Evolutionary conservation across 345 rosid species (phyloP).

Genomic region (Boechera divaricarpa): DNA sequence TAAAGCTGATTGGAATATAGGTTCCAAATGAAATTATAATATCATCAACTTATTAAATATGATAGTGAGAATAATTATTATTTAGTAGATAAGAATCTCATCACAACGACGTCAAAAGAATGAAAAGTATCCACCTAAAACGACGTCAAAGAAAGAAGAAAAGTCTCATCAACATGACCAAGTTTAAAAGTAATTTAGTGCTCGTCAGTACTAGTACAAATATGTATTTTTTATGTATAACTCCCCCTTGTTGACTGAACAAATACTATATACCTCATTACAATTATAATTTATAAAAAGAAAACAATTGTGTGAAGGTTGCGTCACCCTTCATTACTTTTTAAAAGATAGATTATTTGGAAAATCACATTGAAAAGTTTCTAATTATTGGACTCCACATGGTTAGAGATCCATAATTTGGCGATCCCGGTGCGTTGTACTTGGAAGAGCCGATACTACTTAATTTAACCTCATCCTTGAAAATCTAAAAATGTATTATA

Average conservation of each 20-base stretch:
- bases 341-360: not conserved
- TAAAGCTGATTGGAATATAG: not conserved
- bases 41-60: not conserved
- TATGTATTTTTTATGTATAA: not conserved
- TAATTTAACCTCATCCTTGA: not conserved
- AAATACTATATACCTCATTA: not conserved
- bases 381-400: conserved; percentile 42
- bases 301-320: not conserved
- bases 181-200: not conserved
- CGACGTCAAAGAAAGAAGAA: not conserved
- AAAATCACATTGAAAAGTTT: not conserved
- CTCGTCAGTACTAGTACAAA: not conserved
- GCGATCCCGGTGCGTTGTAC: conserved; percentile 44
- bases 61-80: not conserved
- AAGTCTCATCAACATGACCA: not conserved
- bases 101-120: not conserved
- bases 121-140: not conserved
- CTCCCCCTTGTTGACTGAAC: conserved; percentile 6
- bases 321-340: conserved; percentile 20
- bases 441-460: conserved; percentile 14
- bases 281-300: not conserved
- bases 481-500: not conserved
- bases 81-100: not conserved
- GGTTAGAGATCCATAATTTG: conserved; percentile 39
- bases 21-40: not conserved